phyloP scores from a whole-genome alignment of 2,329 filamentous ascomycete genomes.

The Fusarium irregulare region DNA sequence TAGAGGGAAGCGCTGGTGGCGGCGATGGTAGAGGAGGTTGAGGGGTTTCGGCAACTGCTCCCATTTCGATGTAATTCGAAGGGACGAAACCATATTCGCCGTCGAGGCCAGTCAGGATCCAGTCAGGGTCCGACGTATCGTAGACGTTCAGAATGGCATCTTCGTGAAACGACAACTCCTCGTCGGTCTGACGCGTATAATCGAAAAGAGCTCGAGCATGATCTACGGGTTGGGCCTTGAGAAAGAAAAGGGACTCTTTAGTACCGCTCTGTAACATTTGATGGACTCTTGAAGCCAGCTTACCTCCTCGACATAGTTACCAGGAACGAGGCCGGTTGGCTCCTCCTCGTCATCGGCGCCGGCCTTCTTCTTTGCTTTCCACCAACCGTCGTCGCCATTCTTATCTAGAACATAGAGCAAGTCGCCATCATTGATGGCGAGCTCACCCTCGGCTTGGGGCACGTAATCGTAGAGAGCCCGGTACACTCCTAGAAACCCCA shows the following conservation, averaged over 20 bases:
- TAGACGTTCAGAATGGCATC: conserved; percentile 86
- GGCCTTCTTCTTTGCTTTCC: conserved; percentile 94
- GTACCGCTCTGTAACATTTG: neutral
- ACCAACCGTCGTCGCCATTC: conserved; percentile 83
- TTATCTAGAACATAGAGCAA: conserved; percentile 90
- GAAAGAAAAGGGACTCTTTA: neutral
- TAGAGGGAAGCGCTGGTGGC: conserved; percentile 58
- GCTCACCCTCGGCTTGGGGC: conserved; percentile 86
- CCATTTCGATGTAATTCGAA: conserved; percentile 91
- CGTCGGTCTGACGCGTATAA: conserved; percentile 95
- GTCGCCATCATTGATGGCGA: conserved; percentile 86
- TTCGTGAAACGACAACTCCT: conserved; percentile 95
- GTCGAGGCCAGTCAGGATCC: conserved; percentile 89
- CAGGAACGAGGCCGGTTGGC: conserved; percentile 88
- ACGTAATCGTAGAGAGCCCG: conserved; percentile 92
- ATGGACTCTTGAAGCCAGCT: conserved; percentile 8
- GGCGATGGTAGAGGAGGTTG: conserved; percentile 50
- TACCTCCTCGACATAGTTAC: conserved; percentile 95
- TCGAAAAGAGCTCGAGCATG: conserved; percentile 96
- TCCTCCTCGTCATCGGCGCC: conserved; percentile 87
- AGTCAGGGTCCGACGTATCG: conserved; percentile 92
- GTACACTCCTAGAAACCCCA: conserved; percentile 94
- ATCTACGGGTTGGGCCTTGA: conserved; percentile 69
- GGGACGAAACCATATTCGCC: conserved; percentile 94
- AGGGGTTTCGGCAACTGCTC: conserved; percentile 59